These are phyloP conservation scores for Iberis pinnata DNA, from an alignment of 345 rosid species.

Conservation along the genomic window DNA sequence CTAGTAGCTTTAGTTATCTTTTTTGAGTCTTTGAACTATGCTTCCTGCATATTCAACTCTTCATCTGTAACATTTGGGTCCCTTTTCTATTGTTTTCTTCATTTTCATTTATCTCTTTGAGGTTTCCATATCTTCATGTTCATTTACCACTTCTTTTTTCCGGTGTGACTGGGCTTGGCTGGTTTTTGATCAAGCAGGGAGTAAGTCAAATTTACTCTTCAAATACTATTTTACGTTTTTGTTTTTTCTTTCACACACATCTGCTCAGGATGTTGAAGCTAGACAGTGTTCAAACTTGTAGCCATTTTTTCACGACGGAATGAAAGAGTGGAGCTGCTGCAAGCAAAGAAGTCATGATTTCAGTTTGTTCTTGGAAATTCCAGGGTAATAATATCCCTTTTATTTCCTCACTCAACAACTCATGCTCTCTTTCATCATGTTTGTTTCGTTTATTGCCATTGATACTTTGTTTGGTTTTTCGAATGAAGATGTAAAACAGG, in stretches of 20 bases:
- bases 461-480: slow-evolving; percentile 13
- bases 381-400: slow-evolving; percentile 73
- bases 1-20: background rate
- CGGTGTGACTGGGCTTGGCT: slow-evolving; percentile 13
- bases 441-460: background rate
- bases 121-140: background rate
- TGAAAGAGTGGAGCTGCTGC: slow-evolving; percentile 99
- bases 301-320: slow-evolving; percentile 93
- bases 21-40: background rate
- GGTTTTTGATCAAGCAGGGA: slow-evolving; percentile 42
- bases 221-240: background rate
- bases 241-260: too few species aligned
- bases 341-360: slow-evolving; percentile 94
- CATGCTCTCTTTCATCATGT: too few species aligned
- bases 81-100: background rate
- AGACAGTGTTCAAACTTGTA: slow-evolving; percentile 26
- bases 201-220: slow-evolving; percentile 40
- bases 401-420: background rate
- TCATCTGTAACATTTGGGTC: background rate
- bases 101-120: background rate
- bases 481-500: slow-evolving; percentile 82
- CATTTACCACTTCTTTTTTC: background rate
- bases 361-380: slow-evolving; percentile 69
- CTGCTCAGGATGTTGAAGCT: slow-evolving; percentile 3
- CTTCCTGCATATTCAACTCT: background rate